Evolutionary conservation across 495 filamentous ascomycete species (phyloP), one percentile per base, ranked within the genome.

Genomic region (Aspergillus haitiensis): DNA sequence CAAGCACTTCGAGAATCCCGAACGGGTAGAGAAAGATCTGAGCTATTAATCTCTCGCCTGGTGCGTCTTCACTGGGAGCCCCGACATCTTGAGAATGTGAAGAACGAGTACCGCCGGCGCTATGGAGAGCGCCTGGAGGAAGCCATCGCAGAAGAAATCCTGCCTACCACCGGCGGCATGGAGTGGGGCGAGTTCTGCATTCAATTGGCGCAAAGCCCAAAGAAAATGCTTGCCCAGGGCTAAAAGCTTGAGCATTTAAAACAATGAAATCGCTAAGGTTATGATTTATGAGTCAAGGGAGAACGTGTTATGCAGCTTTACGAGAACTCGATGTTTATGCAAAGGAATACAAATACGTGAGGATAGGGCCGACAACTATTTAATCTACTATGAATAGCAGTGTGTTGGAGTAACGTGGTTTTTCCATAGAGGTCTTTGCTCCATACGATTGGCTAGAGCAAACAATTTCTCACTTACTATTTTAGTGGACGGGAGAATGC

Each of bases 1-100:
- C 94, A 98, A 75, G 93, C 94, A 5, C 83, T 97, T 39, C 83
- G 82, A 9, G 81, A 85, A 63, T 78, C 80, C 0, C 80, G 75
- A 51, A 76, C 78, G n/a, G 88, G 89, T 64, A 78, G 79, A 35
- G 81, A 91, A 53, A 84, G 91, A 35, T 84, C 85, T n/a, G 91
- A 96, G 67, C 79, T 96, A 44, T 81, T 96, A 21, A 91, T 93
- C 56, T 90, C 86, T 50, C 80, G 91, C 0, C 80, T 93, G 6
- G 89, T 94, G 40, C 82, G 91, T 31, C 84, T 89, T 61, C 91
- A 96, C 67, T 95, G 91, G 91, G 91, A 96, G 66, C 82, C 83
- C 1, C 73, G 78, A 45, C 91, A 96, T 69, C 79, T 96, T 73
- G 82, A 85, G 48, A 76, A 71, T 40, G 83, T 95, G 31, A 91